These are phyloP conservation scores for Dacryopinax spathularia DNA, from an alignment of 768 basidiomycete genomes.

Conservation along the genomic window DNA sequence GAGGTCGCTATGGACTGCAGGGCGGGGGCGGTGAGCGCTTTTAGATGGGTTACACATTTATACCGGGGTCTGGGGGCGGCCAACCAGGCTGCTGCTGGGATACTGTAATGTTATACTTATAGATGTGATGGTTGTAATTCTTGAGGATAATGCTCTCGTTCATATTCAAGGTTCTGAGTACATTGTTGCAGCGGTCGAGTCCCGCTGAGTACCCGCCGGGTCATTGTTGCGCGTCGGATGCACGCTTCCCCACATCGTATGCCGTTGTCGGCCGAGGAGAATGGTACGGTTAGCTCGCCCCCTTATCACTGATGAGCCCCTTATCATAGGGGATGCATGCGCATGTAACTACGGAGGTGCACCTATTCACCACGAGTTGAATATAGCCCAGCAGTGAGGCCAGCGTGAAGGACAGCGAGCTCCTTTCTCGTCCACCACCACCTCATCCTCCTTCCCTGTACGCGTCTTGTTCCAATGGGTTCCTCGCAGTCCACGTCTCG, in stretches of 20 bases:
- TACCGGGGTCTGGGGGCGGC: background rate
- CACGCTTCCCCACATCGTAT: too few relatives aligned
- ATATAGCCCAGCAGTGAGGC: background rate
- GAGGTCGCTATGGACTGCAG: slow-evolving; percentile 3
- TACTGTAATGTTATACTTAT: background rate
- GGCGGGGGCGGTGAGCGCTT: background rate
- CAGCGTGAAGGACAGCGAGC: background rate
- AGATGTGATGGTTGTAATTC: background rate
- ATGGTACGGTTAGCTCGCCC: background rate
- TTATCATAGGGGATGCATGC: background rate
- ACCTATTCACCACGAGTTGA: background rate
- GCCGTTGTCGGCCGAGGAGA: background rate
- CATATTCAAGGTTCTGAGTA: background rate
- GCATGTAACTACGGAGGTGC: background rate
- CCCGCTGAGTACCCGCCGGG: background rate
- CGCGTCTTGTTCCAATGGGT: background rate
- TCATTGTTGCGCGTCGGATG: background rate
- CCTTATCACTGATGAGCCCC: background rate
- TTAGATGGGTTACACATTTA: background rate
- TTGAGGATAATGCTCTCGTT: background rate
- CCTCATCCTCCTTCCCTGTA: background rate
- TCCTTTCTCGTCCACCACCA: background rate
- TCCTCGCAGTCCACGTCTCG: background rate
- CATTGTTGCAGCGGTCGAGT: background rate
- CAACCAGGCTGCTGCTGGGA: background rate